Evolutionary conservation across 306 rosid species (phyloP).

Genomic region (Quercus glauca): DNA sequence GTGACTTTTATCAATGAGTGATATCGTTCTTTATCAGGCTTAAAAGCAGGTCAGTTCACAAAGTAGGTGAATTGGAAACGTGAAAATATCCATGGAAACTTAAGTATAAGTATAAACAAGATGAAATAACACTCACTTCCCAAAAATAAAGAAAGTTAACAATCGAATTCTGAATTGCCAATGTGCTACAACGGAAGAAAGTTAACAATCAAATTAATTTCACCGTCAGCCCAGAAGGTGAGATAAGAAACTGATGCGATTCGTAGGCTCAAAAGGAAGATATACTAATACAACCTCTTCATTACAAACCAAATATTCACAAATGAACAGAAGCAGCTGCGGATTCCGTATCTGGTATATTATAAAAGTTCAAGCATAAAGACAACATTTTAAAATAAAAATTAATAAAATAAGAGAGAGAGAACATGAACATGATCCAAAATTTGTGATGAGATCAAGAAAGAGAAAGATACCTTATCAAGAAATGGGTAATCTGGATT

Average conservation of each 20-base stretch:
- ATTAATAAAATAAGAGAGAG: too few relatives aligned
- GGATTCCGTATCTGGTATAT: neutral
- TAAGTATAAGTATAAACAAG: neutral
- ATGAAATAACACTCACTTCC: slow-evolving; percentile 3
- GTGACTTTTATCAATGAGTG: too few relatives aligned
- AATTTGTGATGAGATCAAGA: neutral
- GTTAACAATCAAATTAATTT: neutral
- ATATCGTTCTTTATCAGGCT: too few relatives aligned
- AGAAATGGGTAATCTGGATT: slow-evolving; percentile 12
- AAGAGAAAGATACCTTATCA: slow-evolving; percentile 9
- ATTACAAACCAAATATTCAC: neutral
- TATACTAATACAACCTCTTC: neutral
- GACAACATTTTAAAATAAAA: neutral
- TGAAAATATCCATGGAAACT: neutral
- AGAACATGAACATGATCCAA: neutral
- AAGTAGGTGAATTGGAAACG: too few relatives aligned
- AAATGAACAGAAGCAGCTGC: too few relatives aligned
- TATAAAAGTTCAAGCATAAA: neutral
- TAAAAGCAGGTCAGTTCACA: too few relatives aligned
- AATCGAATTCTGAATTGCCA: neutral
- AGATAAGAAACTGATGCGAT: neutral
- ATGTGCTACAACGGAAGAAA: too few relatives aligned
- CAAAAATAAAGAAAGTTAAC: neutral
- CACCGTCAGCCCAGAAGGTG: neutral
- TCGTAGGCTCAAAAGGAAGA: neutral